Percentiles rank a stretch among this genome's conserved stretches.
Evolutionary conservation across 805 yeast genomes (phyloP).

Genomic region (Lachancea meyersii): DNA sequence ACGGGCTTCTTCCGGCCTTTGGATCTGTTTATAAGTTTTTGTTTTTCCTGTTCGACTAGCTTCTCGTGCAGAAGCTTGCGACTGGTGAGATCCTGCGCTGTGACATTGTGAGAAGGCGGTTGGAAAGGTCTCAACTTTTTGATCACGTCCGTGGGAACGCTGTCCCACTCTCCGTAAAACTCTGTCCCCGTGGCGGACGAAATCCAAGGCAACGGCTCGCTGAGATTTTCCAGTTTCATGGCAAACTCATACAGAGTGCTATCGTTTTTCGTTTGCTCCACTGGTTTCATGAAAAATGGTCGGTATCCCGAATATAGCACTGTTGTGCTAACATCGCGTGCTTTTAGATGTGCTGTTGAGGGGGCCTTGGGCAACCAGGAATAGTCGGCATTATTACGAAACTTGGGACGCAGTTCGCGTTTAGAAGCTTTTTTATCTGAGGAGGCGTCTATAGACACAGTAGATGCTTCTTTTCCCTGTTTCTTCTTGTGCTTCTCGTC

Average conservation of each 20-base stretch:
- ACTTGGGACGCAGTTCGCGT: conserved; percentile 6
- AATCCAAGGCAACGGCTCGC: conserved; percentile 31
- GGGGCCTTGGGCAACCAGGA: conserved; percentile 30
- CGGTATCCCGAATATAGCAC: conserved; percentile 30
- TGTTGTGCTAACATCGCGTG: conserved; percentile 20
- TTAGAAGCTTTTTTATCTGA: neutral
- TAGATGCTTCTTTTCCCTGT: neutral
- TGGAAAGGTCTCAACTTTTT: conserved; percentile 32
- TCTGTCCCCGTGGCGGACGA: conserved; percentile 35
- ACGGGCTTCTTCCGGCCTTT: conserved; percentile 31
- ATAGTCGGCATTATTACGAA: conserved; percentile 14
- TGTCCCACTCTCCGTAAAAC: conserved; percentile 32
- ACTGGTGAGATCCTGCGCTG: conserved; percentile 11
- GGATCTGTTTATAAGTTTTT: conserved; percentile 18
- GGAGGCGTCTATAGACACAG: neutral
- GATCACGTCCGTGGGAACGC: conserved; percentile 29
- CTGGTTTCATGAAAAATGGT: conserved; percentile 22
- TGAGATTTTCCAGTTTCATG: conserved; percentile 27
- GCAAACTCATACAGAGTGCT: conserved; percentile 25
- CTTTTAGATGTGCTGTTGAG: conserved; percentile 22
- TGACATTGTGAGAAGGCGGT: conserved; percentile 22
- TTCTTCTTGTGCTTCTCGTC: conserved; percentile 8
- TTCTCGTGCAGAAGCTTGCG: conserved; percentile 14
- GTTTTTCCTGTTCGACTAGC: conserved; percentile 16
- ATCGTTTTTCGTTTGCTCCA: conserved; percentile 14